Evolutionary conservation across 352 stramenopile species (phyloP), one percentile per base, ranked within the genome.

Genomic region (Blastocystis hominis): DNA sequence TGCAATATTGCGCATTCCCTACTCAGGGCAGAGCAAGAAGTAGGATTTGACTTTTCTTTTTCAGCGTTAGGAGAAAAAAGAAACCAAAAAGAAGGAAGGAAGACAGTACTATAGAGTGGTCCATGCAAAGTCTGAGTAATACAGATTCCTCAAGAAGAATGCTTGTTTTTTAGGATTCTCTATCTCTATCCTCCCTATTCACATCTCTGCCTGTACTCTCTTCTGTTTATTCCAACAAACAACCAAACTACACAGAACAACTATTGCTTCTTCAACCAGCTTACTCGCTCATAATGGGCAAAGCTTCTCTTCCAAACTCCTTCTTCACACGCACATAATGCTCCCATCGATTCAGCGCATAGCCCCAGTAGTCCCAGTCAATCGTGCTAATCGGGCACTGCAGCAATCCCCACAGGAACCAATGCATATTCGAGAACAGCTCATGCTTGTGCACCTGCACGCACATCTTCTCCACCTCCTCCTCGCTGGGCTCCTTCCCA

Each of bases 361-460:
- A 80, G 5, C 42, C 42, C 50, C 50, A 80, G 34, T 80, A 80
- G 40, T 80, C 70, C 70, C 70, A 80, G 47, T 80, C 70, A 53
- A 80, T 80, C 13, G 15, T 34, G 40, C 50, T 69, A 4, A 80
- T 17, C 36, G 34, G 50, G 10, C 44, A 61, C 56, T 80, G 50
- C 40, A 80, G 40, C 40, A 80, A 20, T 38, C 70, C 70, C 70
- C 70, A 80, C 36, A 80, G 36, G 56, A 80, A 80, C 70, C 70
- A 80, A n/a, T 80, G 70, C n/a, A 80, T 61, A 30, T 69, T 7
- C 9, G 50, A 62, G 15, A 80, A 13, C n/a, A 62, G 17, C 50
- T 44, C 42, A n/a, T 80, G 70, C 56, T 80, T 80, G 15, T 13
- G 70, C 30, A 80, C 70, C 24, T 15, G n/a, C 30, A 34, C 34